phyloP scores from a whole-genome alignment of 371 early-diverging fungal genomes.

The Apophysomyces elegans region DNA sequence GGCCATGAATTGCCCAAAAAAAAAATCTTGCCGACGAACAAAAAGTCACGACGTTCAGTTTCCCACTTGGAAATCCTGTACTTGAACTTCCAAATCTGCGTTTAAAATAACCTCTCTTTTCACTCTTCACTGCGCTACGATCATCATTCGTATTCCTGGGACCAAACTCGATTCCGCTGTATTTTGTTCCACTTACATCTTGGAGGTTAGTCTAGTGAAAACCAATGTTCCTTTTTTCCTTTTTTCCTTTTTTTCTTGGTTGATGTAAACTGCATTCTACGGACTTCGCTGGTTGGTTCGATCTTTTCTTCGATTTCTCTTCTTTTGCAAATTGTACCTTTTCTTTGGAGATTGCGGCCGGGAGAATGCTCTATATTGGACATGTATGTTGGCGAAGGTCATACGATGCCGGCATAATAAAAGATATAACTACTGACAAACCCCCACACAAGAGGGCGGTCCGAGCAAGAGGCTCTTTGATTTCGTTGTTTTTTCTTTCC shows the following conservation, averaged over 20 bases:
- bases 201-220: conserved; percentile 9
- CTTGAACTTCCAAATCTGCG: too few species aligned
- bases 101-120: not conserved
- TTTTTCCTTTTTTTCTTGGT: not conserved
- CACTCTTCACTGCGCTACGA: not conserved
- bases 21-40: too few species aligned
- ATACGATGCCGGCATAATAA: conserved; percentile 8
- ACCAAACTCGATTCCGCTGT: conserved; percentile 8
- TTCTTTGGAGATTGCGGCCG: conserved; percentile 1
- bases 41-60: too few species aligned
- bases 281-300: not conserved
- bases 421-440: not conserved
- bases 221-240: not conserved
- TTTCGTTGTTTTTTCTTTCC: conserved; percentile 3
- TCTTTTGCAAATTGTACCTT: conserved; percentile 6
- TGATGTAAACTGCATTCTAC: conserved; percentile 7
- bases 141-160: conserved; percentile 5
- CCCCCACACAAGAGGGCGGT: conserved; percentile 12
- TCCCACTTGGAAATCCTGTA: too few species aligned
- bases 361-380: conserved; percentile 9
- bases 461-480: conserved; percentile 8
- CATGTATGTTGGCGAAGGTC: conserved; percentile 7
- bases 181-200: conserved; percentile 9
- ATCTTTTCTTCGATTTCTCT: not conserved
- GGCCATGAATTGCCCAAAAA: too few species aligned